phyloP scores from a whole-genome alignment of 1,284 basidiomycete genomes.

The Vanrija pseudolonga region DNA sequence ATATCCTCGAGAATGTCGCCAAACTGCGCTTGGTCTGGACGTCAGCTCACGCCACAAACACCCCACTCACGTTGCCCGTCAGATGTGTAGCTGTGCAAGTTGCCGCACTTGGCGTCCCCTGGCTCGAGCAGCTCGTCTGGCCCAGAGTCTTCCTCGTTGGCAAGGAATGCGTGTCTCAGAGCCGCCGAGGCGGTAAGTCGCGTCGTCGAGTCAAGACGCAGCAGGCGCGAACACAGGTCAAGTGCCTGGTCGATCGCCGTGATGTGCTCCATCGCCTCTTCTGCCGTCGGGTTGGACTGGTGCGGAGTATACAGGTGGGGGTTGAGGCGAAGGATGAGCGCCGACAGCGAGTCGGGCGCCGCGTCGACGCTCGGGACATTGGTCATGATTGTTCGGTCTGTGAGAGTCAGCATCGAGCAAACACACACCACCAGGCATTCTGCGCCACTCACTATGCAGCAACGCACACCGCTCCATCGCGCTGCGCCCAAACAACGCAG shows the following conservation, averaged over 20 bases:
- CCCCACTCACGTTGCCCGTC: constrained; percentile 38
- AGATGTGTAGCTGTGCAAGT: constrained; percentile 27
- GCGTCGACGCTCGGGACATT: constrained; percentile 72
- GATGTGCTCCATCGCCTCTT: constrained; percentile 52
- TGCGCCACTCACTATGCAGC: constrained; percentile 70
- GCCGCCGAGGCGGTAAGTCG: constrained; percentile 72
- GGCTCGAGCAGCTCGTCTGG: constrained; percentile 24
- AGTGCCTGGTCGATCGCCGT: constrained; percentile 62
- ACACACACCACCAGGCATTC: background rate
- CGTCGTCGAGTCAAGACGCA: constrained; percentile 69
- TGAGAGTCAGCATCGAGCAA: constrained; percentile 2
- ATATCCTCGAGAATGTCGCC: constrained; percentile 30
- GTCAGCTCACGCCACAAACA: background rate
- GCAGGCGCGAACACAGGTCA: constrained; percentile 65
- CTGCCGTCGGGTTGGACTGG: constrained; percentile 34
- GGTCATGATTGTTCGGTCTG: constrained; percentile 79
- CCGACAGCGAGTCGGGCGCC: constrained; percentile 64
- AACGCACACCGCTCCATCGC: constrained; percentile 83
- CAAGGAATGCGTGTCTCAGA: constrained; percentile 72
- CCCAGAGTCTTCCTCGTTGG: constrained; percentile 24
- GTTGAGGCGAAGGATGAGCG: constrained; percentile 72
- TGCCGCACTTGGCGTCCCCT: constrained; percentile 38
- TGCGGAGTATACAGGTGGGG: constrained; percentile 64
- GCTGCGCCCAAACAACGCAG: constrained; percentile 75
- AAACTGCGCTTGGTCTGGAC: constrained; percentile 35